These are phyloP conservation scores for Ogataea populi-albae DNA, from an alignment of 805 yeast species.

Conservation along the genomic window DNA sequence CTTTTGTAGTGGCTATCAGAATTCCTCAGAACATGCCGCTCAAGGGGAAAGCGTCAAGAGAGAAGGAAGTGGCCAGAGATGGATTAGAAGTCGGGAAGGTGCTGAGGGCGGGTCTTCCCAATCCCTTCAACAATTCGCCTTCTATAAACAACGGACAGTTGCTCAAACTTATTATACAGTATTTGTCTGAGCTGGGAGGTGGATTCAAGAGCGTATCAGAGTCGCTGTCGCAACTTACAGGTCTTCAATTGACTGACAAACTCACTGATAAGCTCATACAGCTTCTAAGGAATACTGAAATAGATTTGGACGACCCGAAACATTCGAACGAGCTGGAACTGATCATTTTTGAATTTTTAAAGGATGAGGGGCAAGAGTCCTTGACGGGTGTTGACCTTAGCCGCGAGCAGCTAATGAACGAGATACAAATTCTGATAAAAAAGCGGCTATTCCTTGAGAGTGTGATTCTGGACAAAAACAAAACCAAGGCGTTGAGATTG, in stretches of 20 bases:
- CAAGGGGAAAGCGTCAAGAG: too few species aligned
- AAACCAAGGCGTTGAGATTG: conserved; percentile 35
- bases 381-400: background rate
- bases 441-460: conserved; percentile 42
- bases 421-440: conserved; percentile 33
- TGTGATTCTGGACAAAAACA: conserved; percentile 32
- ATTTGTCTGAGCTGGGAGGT: conserved; percentile 17
- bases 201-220: conserved; percentile 14
- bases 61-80: too few species aligned
- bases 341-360: conserved; percentile 6
- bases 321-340: conserved; percentile 4
- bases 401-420: conserved; percentile 9
- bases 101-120: background rate
- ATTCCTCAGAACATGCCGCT: too few species aligned
- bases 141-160: conserved; percentile 19
- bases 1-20: too few species aligned
- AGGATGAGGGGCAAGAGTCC: background rate
- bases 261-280: conserved; percentile 6
- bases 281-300: conserved; percentile 6
- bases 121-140: conserved; percentile 1
- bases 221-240: conserved; percentile 14
- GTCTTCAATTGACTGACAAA: conserved; percentile 15
- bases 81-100: too few species aligned
- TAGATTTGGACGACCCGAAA: conserved; percentile 7
- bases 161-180: conserved; percentile 21